phyloP scores from a whole-genome alignment of 2,329 filamentous ascomycete species.

The Xylariaceae sp. region DNA sequence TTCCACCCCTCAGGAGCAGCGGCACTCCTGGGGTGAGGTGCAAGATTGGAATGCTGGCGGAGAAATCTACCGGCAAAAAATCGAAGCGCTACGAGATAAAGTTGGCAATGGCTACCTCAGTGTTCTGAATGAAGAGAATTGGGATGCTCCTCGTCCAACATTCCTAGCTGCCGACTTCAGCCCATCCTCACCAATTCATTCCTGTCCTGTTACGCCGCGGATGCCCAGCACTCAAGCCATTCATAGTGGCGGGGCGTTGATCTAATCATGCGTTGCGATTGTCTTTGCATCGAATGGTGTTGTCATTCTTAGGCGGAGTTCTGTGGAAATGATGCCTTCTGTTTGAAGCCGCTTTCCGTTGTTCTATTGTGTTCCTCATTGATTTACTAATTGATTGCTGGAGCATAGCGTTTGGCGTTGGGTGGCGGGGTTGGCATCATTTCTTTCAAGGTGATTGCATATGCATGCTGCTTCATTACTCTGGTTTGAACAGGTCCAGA shows the following conservation, averaged over 20 bases:
- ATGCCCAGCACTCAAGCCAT: constrained; percentile 45
- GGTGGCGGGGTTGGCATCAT: constrained; percentile 24
- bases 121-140: constrained; percentile 74
- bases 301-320: constrained; percentile 9
- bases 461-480: constrained; percentile 15
- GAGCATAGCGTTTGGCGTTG: constrained; percentile 37
- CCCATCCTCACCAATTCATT: constrained; percentile 36
- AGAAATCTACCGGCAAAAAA: constrained; percentile 80
- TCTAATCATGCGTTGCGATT: constrained; percentile 34
- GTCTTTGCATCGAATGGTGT: constrained; percentile 10
- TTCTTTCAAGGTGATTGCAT: constrained; percentile 16
- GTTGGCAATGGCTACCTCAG: constrained; percentile 85
- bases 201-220: constrained; percentile 36
- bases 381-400: constrained; percentile 26
- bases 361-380: constrained; percentile 24
- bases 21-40: constrained; percentile 38
- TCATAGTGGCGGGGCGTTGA: constrained; percentile 50
- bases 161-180: constrained; percentile 40
- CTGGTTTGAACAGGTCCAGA: constrained; percentile 4
- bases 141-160: constrained; percentile 45
- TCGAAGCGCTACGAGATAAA: constrained; percentile 79
- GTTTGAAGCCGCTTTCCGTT: constrained; percentile 18
- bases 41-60: constrained; percentile 64
- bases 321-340: constrained; percentile 15
- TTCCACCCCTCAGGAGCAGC: constrained; percentile 33